These are phyloP conservation scores for Wickerhamomyces bovis DNA, from an alignment of 805 yeast species.

Conservation along the genomic window DNA sequence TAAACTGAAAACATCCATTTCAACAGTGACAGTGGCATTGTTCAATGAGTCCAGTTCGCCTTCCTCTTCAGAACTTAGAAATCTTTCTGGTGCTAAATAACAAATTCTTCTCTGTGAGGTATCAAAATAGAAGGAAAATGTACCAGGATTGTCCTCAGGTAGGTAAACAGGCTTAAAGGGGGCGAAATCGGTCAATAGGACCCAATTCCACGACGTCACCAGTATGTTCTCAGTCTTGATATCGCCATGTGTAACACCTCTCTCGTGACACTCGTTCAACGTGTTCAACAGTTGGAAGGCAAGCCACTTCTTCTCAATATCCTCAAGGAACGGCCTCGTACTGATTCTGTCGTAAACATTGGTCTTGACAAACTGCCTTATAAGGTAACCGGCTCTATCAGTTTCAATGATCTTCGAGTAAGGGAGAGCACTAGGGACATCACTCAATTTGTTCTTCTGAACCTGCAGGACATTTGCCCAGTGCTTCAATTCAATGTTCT, in stretches of 20 bases:
- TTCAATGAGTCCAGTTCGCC: conserved; percentile 6
- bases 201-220: conserved; percentile 87
- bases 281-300: conserved; percentile 72
- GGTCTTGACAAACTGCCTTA: conserved; percentile 73
- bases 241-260: conserved; percentile 77
- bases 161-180: conserved; percentile 75
- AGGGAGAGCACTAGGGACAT: conserved; percentile 59
- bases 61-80: conserved; percentile 29
- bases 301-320: conserved; percentile 78
- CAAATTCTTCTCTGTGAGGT: conserved; percentile 82
- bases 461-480: conserved; percentile 23
- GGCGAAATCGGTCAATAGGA: conserved; percentile 76
- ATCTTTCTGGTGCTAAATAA: conserved; percentile 93
- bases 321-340: conserved; percentile 79
- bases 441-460: conserved; percentile 36
- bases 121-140: conserved; percentile 87
- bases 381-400: conserved; percentile 84
- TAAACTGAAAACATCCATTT: conserved; percentile 77
- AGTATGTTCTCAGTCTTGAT: conserved; percentile 85
- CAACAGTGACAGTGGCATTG: conserved; percentile 37
- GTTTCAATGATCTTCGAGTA: conserved; percentile 76
- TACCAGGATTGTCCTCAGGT: conserved; percentile 92
- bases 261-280: conserved; percentile 55
- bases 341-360: conserved; percentile 85
- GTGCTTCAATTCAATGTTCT: conserved; percentile 21